Base-by-base conservation (phyloP, 495 filamentous ascomycete genomes). In the Usnea hakonensis region DNA sequence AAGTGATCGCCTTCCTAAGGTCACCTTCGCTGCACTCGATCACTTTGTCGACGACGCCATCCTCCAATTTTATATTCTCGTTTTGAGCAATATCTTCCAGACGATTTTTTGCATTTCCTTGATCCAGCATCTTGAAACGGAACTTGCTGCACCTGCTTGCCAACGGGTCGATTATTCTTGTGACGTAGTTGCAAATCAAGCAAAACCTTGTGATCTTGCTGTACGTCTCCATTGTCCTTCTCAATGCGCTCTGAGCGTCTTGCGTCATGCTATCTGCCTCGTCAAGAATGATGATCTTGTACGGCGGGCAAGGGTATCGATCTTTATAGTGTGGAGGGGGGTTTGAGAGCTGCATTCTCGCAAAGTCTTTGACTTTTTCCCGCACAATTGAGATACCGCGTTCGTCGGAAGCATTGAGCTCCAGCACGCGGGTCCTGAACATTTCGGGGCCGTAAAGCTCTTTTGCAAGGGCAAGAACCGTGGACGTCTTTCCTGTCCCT, bases 251-350 rank as follows among this genome's bases (percentile, higher is more conserved):
- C 79, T 98, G 94, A 48, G 94, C 94, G 73, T 98, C 94, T 74
- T 97, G 95, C 40, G 95, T 98, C 94, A 98, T 97, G 71, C 86
- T 90, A 73, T 98, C 94, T 55, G 94, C 94, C 76, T 98, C 94
- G 75, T 98, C 94, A 38, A 98, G 84, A 61, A 98, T 89, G 71
- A 97, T 90, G 72, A 98, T 95, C 78, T 97, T 98, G 82, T 95
- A 98, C 30, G 95, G 94, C 33, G 94, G 94, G 69, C 93, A 97
- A 2, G 94, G 92, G 74, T 95, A 96, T 64, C 83, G 81, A 43
- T 83, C 80, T 61, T 83, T 81, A 74, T 89, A 95, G 77, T 73
- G 77, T 66, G 78, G 77, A 0, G 88, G 86, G 2, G 90, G 85
- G 61, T 94, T 88, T 36, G 90, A 92, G 52, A 98, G 83, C 68